Conservation (phyloP, 2,329 filamentous ascomycete genomes). For the Sarocladium kiliense region DNA sequence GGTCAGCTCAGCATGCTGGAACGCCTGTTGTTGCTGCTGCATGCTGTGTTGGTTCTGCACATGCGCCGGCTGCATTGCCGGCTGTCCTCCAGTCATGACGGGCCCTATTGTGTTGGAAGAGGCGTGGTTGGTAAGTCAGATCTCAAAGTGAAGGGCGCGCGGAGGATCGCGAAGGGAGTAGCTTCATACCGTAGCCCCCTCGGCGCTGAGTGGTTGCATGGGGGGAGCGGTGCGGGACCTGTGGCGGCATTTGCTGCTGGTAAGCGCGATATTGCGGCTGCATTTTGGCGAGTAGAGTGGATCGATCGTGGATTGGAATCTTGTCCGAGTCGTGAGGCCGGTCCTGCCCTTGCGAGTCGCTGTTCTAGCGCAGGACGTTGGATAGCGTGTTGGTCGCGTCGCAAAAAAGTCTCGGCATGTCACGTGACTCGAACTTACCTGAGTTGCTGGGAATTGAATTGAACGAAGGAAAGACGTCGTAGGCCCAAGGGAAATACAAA, state of each 20-base stretch:
- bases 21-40: constrained; percentile 44
- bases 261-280: constrained; percentile 49
- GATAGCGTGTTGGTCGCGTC: constrained; percentile 4
- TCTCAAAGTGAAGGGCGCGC: constrained; percentile 3
- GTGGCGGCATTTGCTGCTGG: constrained; percentile 44
- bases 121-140: constrained; percentile 8
- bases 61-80: constrained; percentile 36
- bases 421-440: constrained; percentile 16
- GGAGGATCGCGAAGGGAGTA: constrained; percentile 5
- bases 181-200: constrained; percentile 46
- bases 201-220: constrained; percentile 44
- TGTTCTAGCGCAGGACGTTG: constrained; percentile 10
- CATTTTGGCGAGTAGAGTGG: constrained; percentile 31
- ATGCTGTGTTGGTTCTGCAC: constrained; percentile 27
- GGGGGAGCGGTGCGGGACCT: constrained; percentile 41
- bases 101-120: constrained; percentile 5
- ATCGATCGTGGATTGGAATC: constrained; percentile 11
- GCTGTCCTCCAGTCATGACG: constrained; percentile 8
- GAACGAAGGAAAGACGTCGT: background rate
- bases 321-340: constrained; percentile 9
- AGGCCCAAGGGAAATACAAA: no score
- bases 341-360: constrained; percentile 11
- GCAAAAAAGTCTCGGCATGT: constrained; percentile 15
- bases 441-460: background rate
- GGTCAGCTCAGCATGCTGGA: constrained; percentile 55